Evolutionary conservation across 2,329 filamentous ascomycete genomes (phyloP).

Genomic region (Cyphellophora europaea): DNA sequence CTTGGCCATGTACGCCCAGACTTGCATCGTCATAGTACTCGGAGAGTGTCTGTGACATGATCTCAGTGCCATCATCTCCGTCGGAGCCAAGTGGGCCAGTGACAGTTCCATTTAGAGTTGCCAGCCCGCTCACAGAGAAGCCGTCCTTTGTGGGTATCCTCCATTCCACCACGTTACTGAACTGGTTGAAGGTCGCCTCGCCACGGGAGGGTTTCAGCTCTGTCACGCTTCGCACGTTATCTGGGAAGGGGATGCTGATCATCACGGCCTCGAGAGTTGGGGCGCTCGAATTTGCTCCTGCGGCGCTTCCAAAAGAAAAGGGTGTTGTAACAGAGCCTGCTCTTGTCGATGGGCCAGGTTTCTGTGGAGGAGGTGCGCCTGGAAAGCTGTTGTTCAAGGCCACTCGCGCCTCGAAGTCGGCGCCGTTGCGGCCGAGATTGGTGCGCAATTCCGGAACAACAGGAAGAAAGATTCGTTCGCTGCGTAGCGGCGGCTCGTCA

Average conservation of each 20-base stretch:
- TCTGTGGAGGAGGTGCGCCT: conserved; percentile 30
- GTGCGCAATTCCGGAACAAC: conserved; percentile 75
- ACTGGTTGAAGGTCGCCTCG: conserved; percentile 71
- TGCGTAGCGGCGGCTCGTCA: conserved; percentile 43
- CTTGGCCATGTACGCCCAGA: conserved; percentile 22
- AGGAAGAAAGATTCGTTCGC: conserved; percentile 65
- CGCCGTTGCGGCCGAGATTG: conserved; percentile 61
- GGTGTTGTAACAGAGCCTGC: conserved; percentile 26
- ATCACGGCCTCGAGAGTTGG: conserved; percentile 66
- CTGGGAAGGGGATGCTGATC: conserved; percentile 69
- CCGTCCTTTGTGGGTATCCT: conserved; percentile 70
- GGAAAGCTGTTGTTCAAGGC: conserved; percentile 60
- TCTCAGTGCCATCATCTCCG: conserved; percentile 29
- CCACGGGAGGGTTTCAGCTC: conserved; percentile 74
- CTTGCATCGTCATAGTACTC: conserved; percentile 37
- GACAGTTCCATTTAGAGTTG: conserved; percentile 70
- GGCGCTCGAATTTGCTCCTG: conserved; percentile 47
- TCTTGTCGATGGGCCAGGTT: conserved; percentile 27
- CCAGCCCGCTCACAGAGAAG: conserved; percentile 54
- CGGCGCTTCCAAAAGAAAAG: conserved; percentile 33
- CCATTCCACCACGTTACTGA: conserved; percentile 71
- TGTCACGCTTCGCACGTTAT: conserved; percentile 69
- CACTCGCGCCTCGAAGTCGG: conserved; percentile 82
- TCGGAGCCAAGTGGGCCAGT: conserved; percentile 52
- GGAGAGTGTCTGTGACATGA: conserved; percentile 25